Base-by-base conservation (phyloP, 129 eudicot genomes). In the Heracleum sosnowskyi region DNA sequence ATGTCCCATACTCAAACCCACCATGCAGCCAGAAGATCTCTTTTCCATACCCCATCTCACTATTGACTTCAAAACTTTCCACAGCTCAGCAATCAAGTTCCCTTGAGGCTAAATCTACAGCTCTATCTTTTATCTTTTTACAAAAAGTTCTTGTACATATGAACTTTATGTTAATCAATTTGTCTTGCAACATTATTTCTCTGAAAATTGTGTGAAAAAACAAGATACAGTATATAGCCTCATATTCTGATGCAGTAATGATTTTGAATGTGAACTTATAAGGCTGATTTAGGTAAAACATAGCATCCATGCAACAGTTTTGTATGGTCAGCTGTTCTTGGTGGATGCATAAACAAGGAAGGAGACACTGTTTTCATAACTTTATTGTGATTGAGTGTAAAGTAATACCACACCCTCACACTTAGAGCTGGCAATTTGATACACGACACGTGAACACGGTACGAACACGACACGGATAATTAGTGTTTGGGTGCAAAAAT, bases 351-450 rank as follows among this genome's bases (percentile, higher is more conserved):
- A 28, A 57, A 57, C 68, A n/a, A 57, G 68, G 29, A 55, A 22
- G 70, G 70, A 29, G 36, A 29, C 70, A 11, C 37, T 15, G 31
- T 26, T n/a, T 73, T 31, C 60, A 7, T 42, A 63, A 55, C 75
- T 62, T 74, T 18, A 7, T 51, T 73, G 73, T 33, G 63, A 34
- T 72, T 24, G 49, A 39, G 17, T 42, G 66, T 44, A 34, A 74
- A 44, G 62, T 73, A 53, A 16, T 69, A 80, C 40, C 77, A 73
- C 83, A 80, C 60, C 78, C 75, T n/a, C 78, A 80, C 78, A n/a
- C n/a, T n/a, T n/a, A n/a, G n/a, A n/a, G n/a, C n/a, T n/a, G n/a
- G n/a, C n/a, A n/a, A n/a, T n/a, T n/a, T n/a, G n/a, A n/a, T n/a
- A n/a, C n/a, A n/a, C n/a, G n/a, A n/a, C n/a, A n/a, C n/a, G n/a